Conservation (phyloP, 192 early-diverging fungal species). For the Cetraspora pellucida region DNA sequence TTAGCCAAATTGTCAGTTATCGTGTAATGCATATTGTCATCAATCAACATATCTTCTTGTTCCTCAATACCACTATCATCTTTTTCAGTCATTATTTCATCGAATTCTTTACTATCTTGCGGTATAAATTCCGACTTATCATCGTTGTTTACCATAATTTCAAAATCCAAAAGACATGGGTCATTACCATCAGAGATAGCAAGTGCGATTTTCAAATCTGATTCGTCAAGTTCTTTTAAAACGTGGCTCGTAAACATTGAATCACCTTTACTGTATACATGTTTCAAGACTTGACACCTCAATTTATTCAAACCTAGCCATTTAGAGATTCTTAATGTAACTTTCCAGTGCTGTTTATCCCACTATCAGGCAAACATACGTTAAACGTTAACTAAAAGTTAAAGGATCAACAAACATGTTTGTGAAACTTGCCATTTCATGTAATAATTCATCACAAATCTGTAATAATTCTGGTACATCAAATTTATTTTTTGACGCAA, state of each 20-base stretch:
- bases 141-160: too few species aligned
- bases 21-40: too few species aligned
- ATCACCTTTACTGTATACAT: conserved; percentile 7
- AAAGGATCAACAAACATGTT: not conserved
- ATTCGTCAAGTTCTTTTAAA: conserved; percentile 4
- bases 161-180: not conserved
- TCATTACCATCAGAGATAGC: not conserved
- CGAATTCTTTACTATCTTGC: too few species aligned
- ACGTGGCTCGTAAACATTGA: not conserved
- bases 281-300: not conserved
- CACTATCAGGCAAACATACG: not conserved
- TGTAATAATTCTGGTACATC: conserved; percentile 15
- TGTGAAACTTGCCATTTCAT: not conserved
- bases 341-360: not conserved
- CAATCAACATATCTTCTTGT: too few species aligned
- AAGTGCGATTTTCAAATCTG: not conserved
- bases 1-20: too few species aligned
- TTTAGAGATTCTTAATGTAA: not conserved
- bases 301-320: conserved; percentile 14
- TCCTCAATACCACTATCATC: too few species aligned
- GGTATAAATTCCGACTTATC: too few species aligned
- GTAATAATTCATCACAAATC: conserved; percentile 5
- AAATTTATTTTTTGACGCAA: conserved; percentile 1
- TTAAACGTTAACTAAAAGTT: not conserved
- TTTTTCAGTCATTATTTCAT: too few species aligned